These are phyloP conservation scores for Voacanga thouarsii DNA, from an alignment of 257 asterid genomes.

Conservation along the genomic window DNA sequence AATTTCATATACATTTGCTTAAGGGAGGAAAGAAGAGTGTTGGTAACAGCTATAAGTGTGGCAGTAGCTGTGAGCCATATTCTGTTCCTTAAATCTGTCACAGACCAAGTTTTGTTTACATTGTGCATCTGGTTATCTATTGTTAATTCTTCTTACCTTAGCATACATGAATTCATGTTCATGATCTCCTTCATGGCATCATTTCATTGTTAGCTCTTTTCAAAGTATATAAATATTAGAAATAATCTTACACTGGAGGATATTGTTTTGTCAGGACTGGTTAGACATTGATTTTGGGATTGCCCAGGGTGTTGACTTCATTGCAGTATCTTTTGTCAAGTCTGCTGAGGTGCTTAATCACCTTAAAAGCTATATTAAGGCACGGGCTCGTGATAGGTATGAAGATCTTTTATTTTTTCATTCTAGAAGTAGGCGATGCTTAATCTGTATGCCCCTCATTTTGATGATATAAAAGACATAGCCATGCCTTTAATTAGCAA, in stretches of 20 bases:
- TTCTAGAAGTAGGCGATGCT: slow-evolving; percentile 12
- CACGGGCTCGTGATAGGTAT: slow-evolving; percentile 93
- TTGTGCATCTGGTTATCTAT: background rate
- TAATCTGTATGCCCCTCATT: slow-evolving; percentile 10
- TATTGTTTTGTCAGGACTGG: slow-evolving; percentile 71
- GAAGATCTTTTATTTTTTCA: background rate
- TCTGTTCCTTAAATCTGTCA: background rate
- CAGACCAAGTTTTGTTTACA: background rate
- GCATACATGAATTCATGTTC: background rate
- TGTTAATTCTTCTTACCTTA: background rate
- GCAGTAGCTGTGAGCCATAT: background rate
- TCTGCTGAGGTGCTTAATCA: slow-evolving; percentile 96
- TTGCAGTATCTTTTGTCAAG: slow-evolving; percentile 97
- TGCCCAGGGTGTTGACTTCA: slow-evolving; percentile 95
- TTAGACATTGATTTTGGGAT: slow-evolving; percentile 96
- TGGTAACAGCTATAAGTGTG: background rate
- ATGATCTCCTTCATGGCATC: background rate
- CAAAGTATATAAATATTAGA: slow-evolving; percentile 3
- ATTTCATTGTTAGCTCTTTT: background rate
- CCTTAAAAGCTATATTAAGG: slow-evolving; percentile 91
- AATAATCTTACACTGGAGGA: slow-evolving; percentile 22
- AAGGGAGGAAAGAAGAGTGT: background rate
- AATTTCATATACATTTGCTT: background rate
- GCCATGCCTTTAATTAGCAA: background rate
- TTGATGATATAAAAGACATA: background rate